A percentile compares a stretch with the other conserved stretches of the same genome.
Conservation (phyloP, 2,329 filamentous ascomycete species). For the Claviceps purpurea region DNA sequence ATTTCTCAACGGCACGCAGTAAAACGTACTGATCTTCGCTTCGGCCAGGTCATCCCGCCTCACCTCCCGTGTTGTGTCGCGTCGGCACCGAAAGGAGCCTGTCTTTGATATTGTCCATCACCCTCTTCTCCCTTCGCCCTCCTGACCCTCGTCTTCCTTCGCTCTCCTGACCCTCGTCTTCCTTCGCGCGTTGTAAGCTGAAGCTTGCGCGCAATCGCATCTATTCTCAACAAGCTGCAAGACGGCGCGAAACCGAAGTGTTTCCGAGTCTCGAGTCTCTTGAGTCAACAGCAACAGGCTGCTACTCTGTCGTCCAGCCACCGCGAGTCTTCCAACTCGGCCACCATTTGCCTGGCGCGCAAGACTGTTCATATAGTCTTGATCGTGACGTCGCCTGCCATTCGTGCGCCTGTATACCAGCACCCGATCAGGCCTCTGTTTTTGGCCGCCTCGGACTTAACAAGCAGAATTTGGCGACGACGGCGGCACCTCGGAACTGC, state of each 20-base stretch:
- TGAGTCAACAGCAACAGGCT: not conserved
- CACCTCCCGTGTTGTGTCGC: not conserved
- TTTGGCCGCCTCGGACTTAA: constrained; percentile 1
- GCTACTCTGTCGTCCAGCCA: not conserved
- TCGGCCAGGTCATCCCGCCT: not conserved
- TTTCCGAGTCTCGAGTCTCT: not conserved
- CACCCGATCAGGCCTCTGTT: constrained; percentile 1
- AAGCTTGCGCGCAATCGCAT: not conserved
- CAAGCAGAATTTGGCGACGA: constrained; percentile 1
- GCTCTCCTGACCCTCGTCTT: not conserved
- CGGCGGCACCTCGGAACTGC: constrained; percentile 3
- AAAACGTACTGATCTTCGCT: not conserved
- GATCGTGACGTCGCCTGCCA: not conserved
- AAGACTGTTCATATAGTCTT: not conserved
- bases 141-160: not conserved
- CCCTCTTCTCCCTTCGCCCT: not conserved
- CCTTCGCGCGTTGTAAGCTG: not conserved
- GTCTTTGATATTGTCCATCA: not conserved
- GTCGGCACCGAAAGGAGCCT: not conserved
- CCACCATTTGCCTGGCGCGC: not conserved
- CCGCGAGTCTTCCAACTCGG: not conserved
- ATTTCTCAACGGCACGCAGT: too few species aligned
- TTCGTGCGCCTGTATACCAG: not conserved
- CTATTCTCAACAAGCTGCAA: not conserved
- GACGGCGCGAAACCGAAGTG: not conserved